Conservation (phyloP, 73 alveolate genomes). For the Stentor coeruleus region DNA sequence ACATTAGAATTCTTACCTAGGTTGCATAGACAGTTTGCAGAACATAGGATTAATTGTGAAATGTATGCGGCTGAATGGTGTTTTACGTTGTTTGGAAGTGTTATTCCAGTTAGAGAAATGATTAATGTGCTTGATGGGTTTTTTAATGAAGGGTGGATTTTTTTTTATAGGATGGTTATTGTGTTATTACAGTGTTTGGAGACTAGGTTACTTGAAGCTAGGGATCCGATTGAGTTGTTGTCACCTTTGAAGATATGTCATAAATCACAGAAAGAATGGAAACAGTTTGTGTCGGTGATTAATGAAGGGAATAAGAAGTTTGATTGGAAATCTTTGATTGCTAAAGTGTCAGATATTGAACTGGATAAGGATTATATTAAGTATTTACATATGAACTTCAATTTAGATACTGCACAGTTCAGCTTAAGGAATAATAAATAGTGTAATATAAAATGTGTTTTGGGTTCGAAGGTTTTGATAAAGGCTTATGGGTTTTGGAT, state of each 20-base stretch:
- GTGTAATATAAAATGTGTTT: neutral
- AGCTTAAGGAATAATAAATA: neutral
- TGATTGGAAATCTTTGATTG: neutral
- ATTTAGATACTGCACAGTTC: constrained; percentile 15
- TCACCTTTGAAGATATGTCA: constrained; percentile 26
- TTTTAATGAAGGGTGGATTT: constrained; percentile 54
- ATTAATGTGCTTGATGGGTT: constrained; percentile 48
- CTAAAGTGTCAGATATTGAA: neutral
- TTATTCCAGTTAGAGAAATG: constrained; percentile 46
- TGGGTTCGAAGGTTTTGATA: too few species aligned
- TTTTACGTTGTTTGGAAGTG: constrained; percentile 55
- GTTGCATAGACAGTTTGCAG: constrained; percentile 40
- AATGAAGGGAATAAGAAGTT: neutral
- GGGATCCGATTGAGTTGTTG: constrained; percentile 48
- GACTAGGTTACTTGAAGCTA: constrained; percentile 42
- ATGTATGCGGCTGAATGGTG: constrained; percentile 70
- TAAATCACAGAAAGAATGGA: constrained; percentile 16
- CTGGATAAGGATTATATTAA: constrained; percentile 18
- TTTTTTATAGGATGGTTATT: constrained; percentile 38
- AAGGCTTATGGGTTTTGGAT: too few species aligned
- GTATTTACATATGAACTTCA: constrained; percentile 22
- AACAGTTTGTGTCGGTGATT: constrained; percentile 6
- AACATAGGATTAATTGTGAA: constrained; percentile 42
- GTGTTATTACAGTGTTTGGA: constrained; percentile 35
- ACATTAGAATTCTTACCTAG: constrained; percentile 36